Evolutionary conservation across 768 basidiomycete genomes (phyloP).

Genomic region (Mycena amicta): DNA sequence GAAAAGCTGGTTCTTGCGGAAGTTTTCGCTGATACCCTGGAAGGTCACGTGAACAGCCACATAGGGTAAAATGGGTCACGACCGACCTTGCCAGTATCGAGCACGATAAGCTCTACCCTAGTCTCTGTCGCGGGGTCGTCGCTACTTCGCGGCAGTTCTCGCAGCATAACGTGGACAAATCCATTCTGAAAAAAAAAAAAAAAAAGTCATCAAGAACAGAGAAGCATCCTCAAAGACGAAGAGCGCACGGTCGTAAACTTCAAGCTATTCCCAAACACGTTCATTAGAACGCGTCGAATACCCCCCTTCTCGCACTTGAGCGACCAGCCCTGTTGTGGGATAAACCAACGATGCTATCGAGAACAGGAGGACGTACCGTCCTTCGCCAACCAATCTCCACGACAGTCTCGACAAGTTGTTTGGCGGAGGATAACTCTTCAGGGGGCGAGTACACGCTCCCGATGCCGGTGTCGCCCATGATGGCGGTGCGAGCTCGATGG

Average conservation of each 20-base stretch:
- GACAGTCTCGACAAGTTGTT: constrained; percentile 78
- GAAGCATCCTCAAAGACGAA: constrained; percentile 1
- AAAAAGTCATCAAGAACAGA: constrained; percentile 4
- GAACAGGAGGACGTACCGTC: constrained; percentile 47
- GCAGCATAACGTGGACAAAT: constrained; percentile 82
- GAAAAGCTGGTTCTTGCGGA: constrained; percentile 94
- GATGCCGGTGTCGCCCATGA: constrained; percentile 73
- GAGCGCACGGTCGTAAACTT: constrained; percentile 82
- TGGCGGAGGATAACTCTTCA: constrained; percentile 49
- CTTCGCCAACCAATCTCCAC: constrained; percentile 79
- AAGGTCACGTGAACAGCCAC: neutral
- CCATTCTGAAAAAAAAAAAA: constrained; percentile 57
- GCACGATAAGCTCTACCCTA: constrained; percentile 81
- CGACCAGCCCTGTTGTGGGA: constrained; percentile 68
- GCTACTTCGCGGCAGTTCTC: constrained; percentile 63
- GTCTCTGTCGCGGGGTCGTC: constrained; percentile 60
- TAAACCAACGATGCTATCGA: constrained; percentile 1
- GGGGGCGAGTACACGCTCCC: constrained; percentile 93
- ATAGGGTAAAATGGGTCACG: neutral
- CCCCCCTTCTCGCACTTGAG: constrained; percentile 91
- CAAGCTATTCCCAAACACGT: constrained; percentile 89
- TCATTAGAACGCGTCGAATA: constrained; percentile 90
- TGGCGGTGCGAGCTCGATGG: constrained; percentile 75
- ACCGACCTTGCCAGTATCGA: constrained; percentile 87
- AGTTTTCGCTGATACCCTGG: constrained; percentile 89